Conservation (phyloP, 345 rosid genomes). For the Rhizophora mangle region DNA sequence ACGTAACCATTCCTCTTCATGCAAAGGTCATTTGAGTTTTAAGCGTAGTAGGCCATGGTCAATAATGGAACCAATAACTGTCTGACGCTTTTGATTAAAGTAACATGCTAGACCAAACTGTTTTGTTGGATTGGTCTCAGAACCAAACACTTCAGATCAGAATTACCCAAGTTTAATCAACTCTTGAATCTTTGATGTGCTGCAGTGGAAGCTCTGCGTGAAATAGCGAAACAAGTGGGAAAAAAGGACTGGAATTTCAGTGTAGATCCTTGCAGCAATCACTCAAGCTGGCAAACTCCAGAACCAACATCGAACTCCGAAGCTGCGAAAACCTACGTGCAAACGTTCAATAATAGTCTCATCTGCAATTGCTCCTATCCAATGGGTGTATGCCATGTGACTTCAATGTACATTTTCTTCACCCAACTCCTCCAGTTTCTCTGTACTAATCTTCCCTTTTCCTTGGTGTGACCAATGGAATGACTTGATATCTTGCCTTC, state of each 20-base stretch:
- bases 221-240: slow-evolving; percentile 7
- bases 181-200: not conserved
- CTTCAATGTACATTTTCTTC: slow-evolving; percentile 16
- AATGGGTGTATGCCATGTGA: slow-evolving; percentile 26
- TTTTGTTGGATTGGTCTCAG: not conserved
- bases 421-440: no score
- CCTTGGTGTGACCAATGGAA: no score
- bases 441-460: no score
- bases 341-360: slow-evolving; percentile 23
- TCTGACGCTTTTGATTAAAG: no score
- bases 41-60: no score
- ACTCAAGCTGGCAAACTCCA: slow-evolving; percentile 9
- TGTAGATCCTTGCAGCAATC: slow-evolving; percentile 1
- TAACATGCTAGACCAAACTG: not conserved
- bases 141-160: not conserved
- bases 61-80: no score
- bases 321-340: not conserved
- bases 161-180: not conserved
- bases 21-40: no score
- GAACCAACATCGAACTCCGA: not conserved
- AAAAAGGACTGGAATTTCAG: slow-evolving; percentile 15
- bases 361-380: slow-evolving; percentile 25
- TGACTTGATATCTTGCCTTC: no score
- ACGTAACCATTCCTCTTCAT: not conserved
- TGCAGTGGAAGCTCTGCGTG: slow-evolving; percentile 8